Percentiles rank a stretch among this genome's conserved stretches.
These are phyloP conservation scores for Aureobasidium lini DNA, from an alignment of 2,329 filamentous ascomycete genomes.

Conservation along the genomic window DNA sequence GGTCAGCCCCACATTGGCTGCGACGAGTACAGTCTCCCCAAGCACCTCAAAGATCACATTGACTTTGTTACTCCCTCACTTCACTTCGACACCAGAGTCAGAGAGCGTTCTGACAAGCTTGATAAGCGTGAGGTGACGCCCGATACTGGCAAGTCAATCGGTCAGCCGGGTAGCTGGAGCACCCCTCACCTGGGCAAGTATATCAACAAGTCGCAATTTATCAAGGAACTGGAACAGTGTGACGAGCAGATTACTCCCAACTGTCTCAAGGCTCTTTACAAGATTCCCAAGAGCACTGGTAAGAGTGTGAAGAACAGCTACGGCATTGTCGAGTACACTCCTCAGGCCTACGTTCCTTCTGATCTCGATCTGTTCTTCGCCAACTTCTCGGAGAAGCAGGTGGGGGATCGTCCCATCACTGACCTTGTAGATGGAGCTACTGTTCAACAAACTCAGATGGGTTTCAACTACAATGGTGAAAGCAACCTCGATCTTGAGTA, in stretches of 20 bases:
- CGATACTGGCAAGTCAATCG: conserved; percentile 19
- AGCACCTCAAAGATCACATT: conserved; percentile 24
- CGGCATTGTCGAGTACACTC: conserved; percentile 47
- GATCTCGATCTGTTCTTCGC: conserved; percentile 31
- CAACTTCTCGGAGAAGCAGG: conserved; percentile 26
- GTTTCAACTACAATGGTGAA: conserved; percentile 37
- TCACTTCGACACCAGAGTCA: conserved; percentile 33
- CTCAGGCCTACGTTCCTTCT: conserved; percentile 41
- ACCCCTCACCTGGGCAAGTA: conserved; percentile 25
- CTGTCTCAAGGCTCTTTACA: conserved; percentile 38
- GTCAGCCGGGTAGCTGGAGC: conserved; percentile 24
- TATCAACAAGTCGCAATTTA: conserved; percentile 19
- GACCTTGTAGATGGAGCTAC: conserved; percentile 28
- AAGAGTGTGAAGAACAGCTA: conserved; percentile 42
- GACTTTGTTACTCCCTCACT: conserved; percentile 34
- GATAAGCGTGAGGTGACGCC: conserved; percentile 20
- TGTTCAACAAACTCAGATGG: conserved; percentile 34
- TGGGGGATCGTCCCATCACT: conserved; percentile 26
- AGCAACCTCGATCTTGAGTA: conserved; percentile 50
- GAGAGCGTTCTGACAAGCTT: conserved; percentile 17
- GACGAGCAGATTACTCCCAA: conserved; percentile 49
- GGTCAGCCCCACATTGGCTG: conserved; percentile 31
- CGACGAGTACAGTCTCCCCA: conserved; percentile 32
- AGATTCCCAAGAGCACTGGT: conserved; percentile 27
- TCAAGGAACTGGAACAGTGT: conserved; percentile 36